Evolutionary conservation across 2,329 filamentous ascomycete species (phyloP).

Genomic region (Camillea tinctor): DNA sequence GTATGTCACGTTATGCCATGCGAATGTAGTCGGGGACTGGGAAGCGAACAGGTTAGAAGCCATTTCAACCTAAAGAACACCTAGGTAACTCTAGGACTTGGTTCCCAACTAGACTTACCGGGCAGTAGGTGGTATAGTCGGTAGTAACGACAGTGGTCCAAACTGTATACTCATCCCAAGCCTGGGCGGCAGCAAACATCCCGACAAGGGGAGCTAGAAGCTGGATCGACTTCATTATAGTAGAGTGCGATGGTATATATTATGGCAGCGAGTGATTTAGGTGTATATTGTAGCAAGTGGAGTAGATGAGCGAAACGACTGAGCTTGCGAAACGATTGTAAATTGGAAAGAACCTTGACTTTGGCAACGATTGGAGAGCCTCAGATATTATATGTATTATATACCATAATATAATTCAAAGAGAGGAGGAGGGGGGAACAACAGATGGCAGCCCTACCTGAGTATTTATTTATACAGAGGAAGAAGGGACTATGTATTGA

Average conservation of each 20-base stretch:
- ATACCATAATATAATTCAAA: slow-evolving; percentile 11
- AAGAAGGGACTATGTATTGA: slow-evolving; percentile 10
- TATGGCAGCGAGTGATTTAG: slow-evolving; percentile 20
- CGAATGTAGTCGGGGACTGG: slow-evolving; percentile 38
- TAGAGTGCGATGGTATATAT: slow-evolving; percentile 15
- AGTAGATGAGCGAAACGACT: slow-evolving; percentile 19
- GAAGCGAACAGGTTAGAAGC: slow-evolving; percentile 6
- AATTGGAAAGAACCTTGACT: slow-evolving; percentile 14
- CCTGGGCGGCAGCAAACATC: slow-evolving; percentile 28
- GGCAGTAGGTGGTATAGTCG: slow-evolving; percentile 44
- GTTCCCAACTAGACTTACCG: slow-evolving; percentile 37
- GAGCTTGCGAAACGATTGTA: slow-evolving; percentile 21
- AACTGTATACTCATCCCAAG: slow-evolving; percentile 26
- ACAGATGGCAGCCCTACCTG: slow-evolving; percentile 18
- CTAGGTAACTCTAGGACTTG: neutral
- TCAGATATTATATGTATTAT: slow-evolving; percentile 9
- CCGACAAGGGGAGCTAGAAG: slow-evolving; percentile 30
- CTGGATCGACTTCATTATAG: slow-evolving; percentile 36
- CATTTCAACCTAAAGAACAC: neutral
- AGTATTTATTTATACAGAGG: slow-evolving; percentile 15
- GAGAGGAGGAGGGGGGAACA: slow-evolving; percentile 2
- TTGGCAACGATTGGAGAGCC: slow-evolving; percentile 14
- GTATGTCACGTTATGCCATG: slow-evolving; percentile 42
- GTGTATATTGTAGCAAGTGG: slow-evolving; percentile 18
- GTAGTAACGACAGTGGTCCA: slow-evolving; percentile 40